Evolutionary conservation across 164 flowering plant genomes (phyloP).

Genomic region (Aristolochia fimbriata): DNA sequence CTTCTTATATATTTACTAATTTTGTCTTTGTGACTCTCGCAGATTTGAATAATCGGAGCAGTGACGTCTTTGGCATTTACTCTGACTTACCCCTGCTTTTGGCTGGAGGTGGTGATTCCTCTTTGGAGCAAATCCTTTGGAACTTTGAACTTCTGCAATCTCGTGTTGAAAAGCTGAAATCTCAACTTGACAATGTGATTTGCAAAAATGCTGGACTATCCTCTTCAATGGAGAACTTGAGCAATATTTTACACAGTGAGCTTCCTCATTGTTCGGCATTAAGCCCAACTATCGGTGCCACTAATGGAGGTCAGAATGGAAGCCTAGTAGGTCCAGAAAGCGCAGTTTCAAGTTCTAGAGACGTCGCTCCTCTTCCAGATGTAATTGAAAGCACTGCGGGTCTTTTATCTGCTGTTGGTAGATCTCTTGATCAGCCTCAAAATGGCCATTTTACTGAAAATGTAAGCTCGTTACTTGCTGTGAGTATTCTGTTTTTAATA

Average conservation of each 20-base stretch:
- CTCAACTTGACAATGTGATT: constrained; percentile 38
- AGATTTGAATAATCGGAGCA: background rate
- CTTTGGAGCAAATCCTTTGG: constrained; percentile 48
- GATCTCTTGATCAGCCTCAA: constrained; percentile 40
- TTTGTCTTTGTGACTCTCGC: no score
- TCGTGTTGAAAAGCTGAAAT: constrained; percentile 47
- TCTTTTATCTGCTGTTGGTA: constrained; percentile 48
- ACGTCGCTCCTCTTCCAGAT: constrained; percentile 50
- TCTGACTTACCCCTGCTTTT: constrained; percentile 25
- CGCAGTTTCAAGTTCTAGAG: constrained; percentile 49
- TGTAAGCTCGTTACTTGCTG: constrained; percentile 33
- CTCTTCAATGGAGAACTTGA: constrained; percentile 66
- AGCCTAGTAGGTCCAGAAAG: constrained; percentile 44
- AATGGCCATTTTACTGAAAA: constrained; percentile 52
- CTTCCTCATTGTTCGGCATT: constrained; percentile 46
- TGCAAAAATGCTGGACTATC: constrained; percentile 39
- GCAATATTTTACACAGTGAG: constrained; percentile 46
- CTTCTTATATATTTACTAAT: no score
- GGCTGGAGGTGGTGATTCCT: constrained; percentile 28
- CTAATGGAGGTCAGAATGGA: constrained; percentile 39
- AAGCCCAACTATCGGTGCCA: constrained; percentile 59
- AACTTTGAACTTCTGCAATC: constrained; percentile 48
- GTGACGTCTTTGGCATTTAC: constrained; percentile 30
- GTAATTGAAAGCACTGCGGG: constrained; percentile 63
- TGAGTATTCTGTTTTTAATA: background rate